phyloP scores from a whole-genome alignment of 2,329 filamentous ascomycete species.

The Sporothrix luriei region DNA sequence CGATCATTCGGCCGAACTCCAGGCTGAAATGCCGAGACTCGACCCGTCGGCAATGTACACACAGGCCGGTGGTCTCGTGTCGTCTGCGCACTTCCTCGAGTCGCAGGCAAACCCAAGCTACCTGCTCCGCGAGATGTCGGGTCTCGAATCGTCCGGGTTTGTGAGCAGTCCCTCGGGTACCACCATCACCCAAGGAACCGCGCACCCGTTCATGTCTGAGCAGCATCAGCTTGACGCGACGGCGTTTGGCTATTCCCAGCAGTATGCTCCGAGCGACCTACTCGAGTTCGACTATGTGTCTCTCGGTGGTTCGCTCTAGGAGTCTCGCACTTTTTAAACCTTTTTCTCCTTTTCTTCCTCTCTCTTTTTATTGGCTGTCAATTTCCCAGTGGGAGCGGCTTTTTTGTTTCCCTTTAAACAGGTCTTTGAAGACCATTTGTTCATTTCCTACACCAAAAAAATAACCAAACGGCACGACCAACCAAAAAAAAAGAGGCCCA shows the following conservation, averaged over 20 bases:
- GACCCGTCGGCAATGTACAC: conserved; percentile 30
- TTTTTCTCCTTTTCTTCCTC: not conserved
- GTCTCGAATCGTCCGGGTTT: conserved; percentile 11
- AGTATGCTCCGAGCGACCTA: not conserved
- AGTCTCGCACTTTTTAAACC: not conserved
- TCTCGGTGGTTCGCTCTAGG: not conserved
- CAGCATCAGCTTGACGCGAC: not conserved
- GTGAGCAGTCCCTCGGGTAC: conserved; percentile 26
- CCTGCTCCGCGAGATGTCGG: conserved; percentile 20
- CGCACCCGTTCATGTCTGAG: not conserved
- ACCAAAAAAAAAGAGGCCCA: not conserved
- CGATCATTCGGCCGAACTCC: not conserved
- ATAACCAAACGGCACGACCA: not conserved
- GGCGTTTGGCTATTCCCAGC: conserved; percentile 1
- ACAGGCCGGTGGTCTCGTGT: conserved; percentile 34
- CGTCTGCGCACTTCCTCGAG: conserved; percentile 38
- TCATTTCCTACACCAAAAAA: conserved; percentile 1
- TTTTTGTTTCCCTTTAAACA: not conserved
- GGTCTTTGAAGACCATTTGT: not conserved
- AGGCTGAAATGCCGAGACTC: conserved; percentile 12
- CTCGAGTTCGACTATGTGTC: conserved; percentile 17
- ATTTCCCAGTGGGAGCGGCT: not conserved
- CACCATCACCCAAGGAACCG: conserved; percentile 29
- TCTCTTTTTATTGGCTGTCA: no score
- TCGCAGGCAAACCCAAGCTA: conserved; percentile 28